Percentiles rank a stretch among this genome's conserved stretches.
Conservation (phyloP, 1,284 basidiomycete genomes). For the Veloporphyrellus conicus region DNA sequence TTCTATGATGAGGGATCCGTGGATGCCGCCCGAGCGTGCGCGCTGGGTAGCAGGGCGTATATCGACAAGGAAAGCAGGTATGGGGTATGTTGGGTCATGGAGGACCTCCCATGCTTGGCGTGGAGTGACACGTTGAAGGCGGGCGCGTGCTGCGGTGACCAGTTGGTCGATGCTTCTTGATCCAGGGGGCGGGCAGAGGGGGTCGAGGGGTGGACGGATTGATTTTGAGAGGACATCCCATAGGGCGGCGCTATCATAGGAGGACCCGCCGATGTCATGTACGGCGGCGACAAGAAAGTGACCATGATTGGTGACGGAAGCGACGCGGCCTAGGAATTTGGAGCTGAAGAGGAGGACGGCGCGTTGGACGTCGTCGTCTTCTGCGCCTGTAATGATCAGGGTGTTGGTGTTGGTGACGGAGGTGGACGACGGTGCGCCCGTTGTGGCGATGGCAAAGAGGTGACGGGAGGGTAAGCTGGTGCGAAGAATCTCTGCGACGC, state of each 20-base stretch:
- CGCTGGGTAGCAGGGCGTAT: slow-evolving; percentile 62
- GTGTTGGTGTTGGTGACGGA: slow-evolving; percentile 34
- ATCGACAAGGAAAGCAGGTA: slow-evolving; percentile 69
- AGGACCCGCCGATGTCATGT: slow-evolving; percentile 46
- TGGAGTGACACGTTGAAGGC: slow-evolving; percentile 59
- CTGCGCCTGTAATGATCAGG: slow-evolving; percentile 55
- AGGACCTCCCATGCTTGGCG: slow-evolving; percentile 58
- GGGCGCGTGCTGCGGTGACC: slow-evolving; percentile 52
- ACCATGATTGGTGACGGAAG: slow-evolving; percentile 33
- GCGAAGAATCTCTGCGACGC: slow-evolving; percentile 47
- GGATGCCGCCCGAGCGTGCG: slow-evolving; percentile 50
- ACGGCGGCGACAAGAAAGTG: slow-evolving; percentile 47
- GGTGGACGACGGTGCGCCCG: slow-evolving; percentile 31
- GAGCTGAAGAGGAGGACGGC: slow-evolving; percentile 58
- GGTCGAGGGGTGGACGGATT: slow-evolving; percentile 54
- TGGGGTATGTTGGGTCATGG: slow-evolving; percentile 45
- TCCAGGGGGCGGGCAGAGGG: slow-evolving; percentile 56
- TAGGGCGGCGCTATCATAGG: slow-evolving; percentile 59
- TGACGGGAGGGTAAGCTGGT: slow-evolving; percentile 41
- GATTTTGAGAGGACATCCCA: slow-evolving; percentile 64
- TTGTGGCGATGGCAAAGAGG: slow-evolving; percentile 56
- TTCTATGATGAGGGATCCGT: slow-evolving; percentile 62
- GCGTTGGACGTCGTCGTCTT: slow-evolving; percentile 52
- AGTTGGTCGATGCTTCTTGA: slow-evolving; percentile 54
- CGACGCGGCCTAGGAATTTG: slow-evolving; percentile 61